Conservation (phyloP, 2,329 filamentous ascomycete species). For the Drechslera avenae region DNA sequence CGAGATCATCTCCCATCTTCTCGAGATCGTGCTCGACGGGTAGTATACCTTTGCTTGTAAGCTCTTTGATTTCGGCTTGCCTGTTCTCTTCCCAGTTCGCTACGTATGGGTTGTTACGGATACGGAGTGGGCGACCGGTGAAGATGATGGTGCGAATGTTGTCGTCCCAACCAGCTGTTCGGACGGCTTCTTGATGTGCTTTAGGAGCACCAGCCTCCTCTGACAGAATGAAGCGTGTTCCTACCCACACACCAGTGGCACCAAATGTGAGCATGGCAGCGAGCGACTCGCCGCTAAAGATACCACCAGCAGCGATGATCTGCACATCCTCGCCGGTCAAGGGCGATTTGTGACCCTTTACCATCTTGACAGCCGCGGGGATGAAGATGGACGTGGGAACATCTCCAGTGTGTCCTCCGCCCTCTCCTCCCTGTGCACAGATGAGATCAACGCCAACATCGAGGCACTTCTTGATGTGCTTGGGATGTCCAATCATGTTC, state of each 20-base stretch:
- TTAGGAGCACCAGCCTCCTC: conserved; percentile 94
- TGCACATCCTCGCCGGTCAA: conserved; percentile 87
- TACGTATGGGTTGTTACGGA: conserved; percentile 93
- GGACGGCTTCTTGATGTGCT: conserved; percentile 93
- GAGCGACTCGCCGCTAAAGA: conserved; percentile 89
- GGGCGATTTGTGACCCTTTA: conserved; percentile 80
- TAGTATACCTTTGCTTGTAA: conserved; percentile 86
- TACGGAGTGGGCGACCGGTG: conserved; percentile 91
- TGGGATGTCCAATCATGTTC: conserved; percentile 99
- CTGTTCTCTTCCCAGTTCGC: conserved; percentile 95
- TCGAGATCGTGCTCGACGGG: conserved; percentile 95
- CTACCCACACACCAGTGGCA: conserved; percentile 91
- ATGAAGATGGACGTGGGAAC: conserved; percentile 91
- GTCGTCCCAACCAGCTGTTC: conserved; percentile 90
- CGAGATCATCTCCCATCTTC: conserved; percentile 67
- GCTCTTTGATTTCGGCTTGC: conserved; percentile 84
- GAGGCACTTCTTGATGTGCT: conserved; percentile 96
- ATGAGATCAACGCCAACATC: conserved; percentile 91
- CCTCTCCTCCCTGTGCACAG: conserved; percentile 97
- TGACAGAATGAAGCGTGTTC: conserved; percentile 90
- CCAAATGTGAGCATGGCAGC: conserved; percentile 92
- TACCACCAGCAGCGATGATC: conserved; percentile 90
- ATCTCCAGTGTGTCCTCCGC: conserved; percentile 94
- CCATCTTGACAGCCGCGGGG: conserved; percentile 83
- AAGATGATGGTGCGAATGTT: conserved; percentile 98